Conservation (phyloP, 257 asterid genomes). For the Solanum etuberosum region DNA sequence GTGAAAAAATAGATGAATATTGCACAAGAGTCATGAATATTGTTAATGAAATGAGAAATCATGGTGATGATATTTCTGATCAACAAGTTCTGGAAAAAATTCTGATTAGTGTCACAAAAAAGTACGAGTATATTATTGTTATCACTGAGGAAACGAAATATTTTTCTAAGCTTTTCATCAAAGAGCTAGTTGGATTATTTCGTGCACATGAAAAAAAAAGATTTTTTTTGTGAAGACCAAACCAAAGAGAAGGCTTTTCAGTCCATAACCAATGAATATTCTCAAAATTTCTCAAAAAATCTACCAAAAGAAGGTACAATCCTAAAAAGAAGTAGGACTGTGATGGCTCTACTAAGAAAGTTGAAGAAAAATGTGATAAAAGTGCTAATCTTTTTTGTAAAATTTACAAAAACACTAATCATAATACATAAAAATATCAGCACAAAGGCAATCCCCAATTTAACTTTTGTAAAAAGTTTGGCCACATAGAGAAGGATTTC, state of each 20-base stretch:
- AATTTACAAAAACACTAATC: not conserved
- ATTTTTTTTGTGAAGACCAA: not conserved
- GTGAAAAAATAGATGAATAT: no score
- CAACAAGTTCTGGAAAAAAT: no score
- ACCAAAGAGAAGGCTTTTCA: not conserved
- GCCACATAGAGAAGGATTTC: not conserved
- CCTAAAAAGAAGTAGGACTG: not conserved
- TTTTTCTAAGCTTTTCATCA: not conserved
- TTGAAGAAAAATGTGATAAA: no score
- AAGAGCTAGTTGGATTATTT: not conserved
- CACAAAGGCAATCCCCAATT: no score
- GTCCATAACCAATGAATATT: no score
- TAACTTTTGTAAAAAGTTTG: not conserved
- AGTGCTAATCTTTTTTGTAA: not conserved
- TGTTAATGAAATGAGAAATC: no score
- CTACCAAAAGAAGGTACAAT: not conserved
- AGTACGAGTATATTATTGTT: not conserved
- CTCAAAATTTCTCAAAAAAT: not conserved
- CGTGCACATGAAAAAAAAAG: not conserved
- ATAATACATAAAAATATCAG: no score
- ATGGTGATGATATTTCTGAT: no score
- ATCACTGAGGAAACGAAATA: not conserved
- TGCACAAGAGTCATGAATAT: no score
- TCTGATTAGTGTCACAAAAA: not conserved
- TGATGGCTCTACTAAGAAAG: not conserved